Evolutionary conservation across 129 eudicot species (phyloP), one percentile per base, ranked within the genome.

Genomic region (Pseudognaphalium luteoalbum): DNA sequence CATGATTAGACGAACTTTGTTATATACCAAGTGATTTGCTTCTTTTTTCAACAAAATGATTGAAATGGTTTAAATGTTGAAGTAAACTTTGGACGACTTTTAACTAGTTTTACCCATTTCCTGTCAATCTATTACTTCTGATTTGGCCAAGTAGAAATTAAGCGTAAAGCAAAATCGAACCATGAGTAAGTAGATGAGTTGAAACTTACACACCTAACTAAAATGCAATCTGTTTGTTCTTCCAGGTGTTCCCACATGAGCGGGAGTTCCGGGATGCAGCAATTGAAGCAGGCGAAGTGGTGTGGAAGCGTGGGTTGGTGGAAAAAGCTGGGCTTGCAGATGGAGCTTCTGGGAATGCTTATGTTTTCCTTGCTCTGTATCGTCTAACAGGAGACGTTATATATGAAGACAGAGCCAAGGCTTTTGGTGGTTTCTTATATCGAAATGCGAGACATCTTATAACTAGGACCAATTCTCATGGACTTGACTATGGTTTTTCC

Each of bases 201-300:
- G 5, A 12, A 47, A 47, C n/a, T 4, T 12, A 0, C 56, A 3
- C 66, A 17, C 14, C 11, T 21, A 41, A 39, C 22, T 7, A 44
- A 72, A 6, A 29, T 29, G 19, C 10, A 30, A 79, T 33, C 11
- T 10, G 28, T 15, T 12, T 70, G 19, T 34, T 50, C 42, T 57
- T 72, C 34, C 84, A 90, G 92, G 98, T 90, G 4, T 84, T 93
- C 33, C 80, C 86, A 3, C 61, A 71, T 63, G 92, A 88, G 0
- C 77, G 96, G 29, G 98, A 93, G 47, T 85, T 93, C 50, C 88
- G 96, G 0, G 88, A 87, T 66, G 98, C 90, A 1, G 98, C 96
- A 7, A 88, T 93, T 28, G 96, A 93, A 75, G 98, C 92, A 17
- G 98, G 96, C 30, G 96, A 93, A 81, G 98, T 93, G 6, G 98